These are phyloP conservation scores for Aspergillus uvarum DNA, from an alignment of 2,329 filamentous ascomycete species.

Conservation along the genomic window DNA sequence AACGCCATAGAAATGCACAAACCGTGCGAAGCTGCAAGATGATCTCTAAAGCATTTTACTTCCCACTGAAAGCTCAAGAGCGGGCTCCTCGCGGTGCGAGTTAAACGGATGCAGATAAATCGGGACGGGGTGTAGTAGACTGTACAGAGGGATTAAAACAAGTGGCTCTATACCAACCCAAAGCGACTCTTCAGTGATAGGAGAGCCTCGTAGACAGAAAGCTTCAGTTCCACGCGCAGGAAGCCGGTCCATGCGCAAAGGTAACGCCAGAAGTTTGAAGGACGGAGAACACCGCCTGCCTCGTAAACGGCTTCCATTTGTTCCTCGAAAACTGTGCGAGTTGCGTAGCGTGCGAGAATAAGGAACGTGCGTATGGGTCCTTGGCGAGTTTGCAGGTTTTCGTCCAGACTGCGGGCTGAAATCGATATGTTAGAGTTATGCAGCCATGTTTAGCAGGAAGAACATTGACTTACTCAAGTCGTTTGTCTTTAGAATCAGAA, in stretches of 20 bases:
- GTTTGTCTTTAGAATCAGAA: constrained; percentile 96
- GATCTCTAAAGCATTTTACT: background rate
- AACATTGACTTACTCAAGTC: constrained; percentile 66
- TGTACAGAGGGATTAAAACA: background rate
- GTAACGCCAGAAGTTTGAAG: constrained; percentile 52
- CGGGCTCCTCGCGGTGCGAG: background rate
- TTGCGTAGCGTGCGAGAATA: constrained; percentile 64
- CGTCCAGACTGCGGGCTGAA: constrained; percentile 78
- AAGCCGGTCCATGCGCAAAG: constrained; percentile 55
- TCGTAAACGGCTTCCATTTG: constrained; percentile 53
- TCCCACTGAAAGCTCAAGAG: too few relatives aligned
- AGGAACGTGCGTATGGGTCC: constrained; percentile 63
- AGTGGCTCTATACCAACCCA: constrained; percentile 35
- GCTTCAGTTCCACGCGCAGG: constrained; percentile 57
- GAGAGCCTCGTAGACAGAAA: constrained; percentile 59
- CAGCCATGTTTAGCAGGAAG: background rate
- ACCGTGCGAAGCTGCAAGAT: background rate
- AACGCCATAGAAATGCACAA: background rate
- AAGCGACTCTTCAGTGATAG: constrained; percentile 53
- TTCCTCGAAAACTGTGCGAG: constrained; percentile 62
- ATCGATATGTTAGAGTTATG: constrained; percentile 8
- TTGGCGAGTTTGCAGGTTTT: constrained; percentile 63
- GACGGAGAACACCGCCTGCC: constrained; percentile 52
- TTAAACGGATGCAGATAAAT: background rate
- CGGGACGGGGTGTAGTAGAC: background rate